A percentile compares a stretch with the other conserved stretches of the same genome.
These are phyloP conservation scores for Debaryomyces coudertii DNA, from an alignment of 1,139 yeast species.

Conservation along the genomic window DNA sequence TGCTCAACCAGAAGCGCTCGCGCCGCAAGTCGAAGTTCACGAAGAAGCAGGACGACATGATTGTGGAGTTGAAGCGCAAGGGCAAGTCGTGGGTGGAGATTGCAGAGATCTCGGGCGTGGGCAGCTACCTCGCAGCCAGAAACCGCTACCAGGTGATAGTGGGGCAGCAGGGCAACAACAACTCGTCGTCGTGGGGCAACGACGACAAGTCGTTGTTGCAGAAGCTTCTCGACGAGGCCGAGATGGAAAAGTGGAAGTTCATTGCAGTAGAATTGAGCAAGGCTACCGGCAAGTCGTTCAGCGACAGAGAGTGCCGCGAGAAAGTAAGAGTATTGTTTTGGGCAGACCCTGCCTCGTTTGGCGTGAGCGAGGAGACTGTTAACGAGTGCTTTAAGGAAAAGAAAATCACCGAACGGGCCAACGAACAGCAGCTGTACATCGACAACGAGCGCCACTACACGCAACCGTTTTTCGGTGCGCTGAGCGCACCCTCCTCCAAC, in stretches of 20 bases:
- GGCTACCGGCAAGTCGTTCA: constrained; percentile 57
- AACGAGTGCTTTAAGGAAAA: constrained; percentile 43
- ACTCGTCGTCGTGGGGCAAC: constrained; percentile 64
- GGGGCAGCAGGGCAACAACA: constrained; percentile 80
- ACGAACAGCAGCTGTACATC: constrained; percentile 26
- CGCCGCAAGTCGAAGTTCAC: constrained; percentile 30
- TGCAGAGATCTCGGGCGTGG: constrained; percentile 67
- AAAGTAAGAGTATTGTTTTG: constrained; percentile 57
- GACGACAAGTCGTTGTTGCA: constrained; percentile 60
- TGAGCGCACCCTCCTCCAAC: not conserved
- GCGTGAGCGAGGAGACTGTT: constrained; percentile 51
- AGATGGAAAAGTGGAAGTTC: constrained; percentile 69
- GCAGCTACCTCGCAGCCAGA: constrained; percentile 72
- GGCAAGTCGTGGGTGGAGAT: constrained; percentile 78
- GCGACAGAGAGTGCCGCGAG: constrained; percentile 59
- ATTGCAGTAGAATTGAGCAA: constrained; percentile 64
- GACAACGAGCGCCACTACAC: constrained; percentile 3
- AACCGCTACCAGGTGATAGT: constrained; percentile 79
- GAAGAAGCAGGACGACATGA: constrained; percentile 67
- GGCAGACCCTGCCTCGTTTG: constrained; percentile 59
- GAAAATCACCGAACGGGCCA: constrained; percentile 40
- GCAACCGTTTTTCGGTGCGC: constrained; percentile 3
- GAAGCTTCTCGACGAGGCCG: constrained; percentile 65
- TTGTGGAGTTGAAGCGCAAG: constrained; percentile 59
- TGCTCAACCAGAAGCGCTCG: constrained; percentile 13